Conservation (phyloP, 768 basidiomycete species). For the Suillus weaverae region DNA sequence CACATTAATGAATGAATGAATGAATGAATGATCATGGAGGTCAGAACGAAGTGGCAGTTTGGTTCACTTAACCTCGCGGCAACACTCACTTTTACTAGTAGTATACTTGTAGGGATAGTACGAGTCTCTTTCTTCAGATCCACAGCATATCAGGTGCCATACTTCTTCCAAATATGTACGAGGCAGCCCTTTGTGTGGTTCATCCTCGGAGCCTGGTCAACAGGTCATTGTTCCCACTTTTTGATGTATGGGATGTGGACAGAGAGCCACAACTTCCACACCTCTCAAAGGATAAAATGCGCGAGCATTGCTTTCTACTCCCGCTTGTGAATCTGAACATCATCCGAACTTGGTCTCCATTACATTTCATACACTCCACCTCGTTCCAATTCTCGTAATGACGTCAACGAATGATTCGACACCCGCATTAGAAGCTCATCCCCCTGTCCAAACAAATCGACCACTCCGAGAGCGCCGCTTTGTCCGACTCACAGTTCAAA, state of each 20-base stretch:
- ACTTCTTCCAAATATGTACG: neutral
- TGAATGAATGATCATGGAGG: too few species aligned
- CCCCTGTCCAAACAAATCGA: neutral
- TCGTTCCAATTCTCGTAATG: neutral
- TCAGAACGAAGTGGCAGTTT: too few species aligned
- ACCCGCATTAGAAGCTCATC: neutral
- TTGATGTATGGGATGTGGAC: neutral
- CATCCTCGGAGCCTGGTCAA: neutral
- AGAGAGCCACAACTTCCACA: neutral
- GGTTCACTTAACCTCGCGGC: neutral
- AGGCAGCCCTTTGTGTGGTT: neutral
- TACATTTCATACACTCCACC: neutral
- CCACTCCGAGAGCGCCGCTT: constrained; percentile 15
- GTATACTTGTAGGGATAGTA: neutral
- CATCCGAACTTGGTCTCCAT: neutral
- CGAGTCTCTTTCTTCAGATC: neutral
- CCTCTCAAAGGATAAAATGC: constrained; percentile 1
- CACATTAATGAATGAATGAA: too few species aligned
- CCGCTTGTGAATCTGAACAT: neutral
- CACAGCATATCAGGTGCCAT: neutral
- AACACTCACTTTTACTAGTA: neutral
- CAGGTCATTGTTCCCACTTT: neutral
- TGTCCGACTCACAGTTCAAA: constrained; percentile 9
- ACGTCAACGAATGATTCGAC: neutral
- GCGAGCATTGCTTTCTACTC: neutral